phyloP scores from a whole-genome alignment of 2,329 filamentous ascomycete genomes.

The Diaporthe aspalathi region DNA sequence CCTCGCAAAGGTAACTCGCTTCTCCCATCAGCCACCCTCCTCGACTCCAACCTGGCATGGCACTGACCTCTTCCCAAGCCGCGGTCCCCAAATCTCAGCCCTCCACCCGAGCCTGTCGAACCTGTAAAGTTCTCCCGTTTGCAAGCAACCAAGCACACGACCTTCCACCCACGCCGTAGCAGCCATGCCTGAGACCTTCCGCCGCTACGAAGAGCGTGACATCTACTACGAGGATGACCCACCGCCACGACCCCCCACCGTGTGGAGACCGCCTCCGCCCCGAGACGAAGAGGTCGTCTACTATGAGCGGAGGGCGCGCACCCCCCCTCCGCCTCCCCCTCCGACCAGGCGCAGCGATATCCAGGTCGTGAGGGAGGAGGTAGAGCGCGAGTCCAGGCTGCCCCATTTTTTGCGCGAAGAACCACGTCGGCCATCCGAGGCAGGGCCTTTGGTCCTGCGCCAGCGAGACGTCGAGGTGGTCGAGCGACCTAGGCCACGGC shows the following conservation, averaged over 20 bases:
- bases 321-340: slow-evolving; percentile 28
- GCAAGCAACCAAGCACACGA: slow-evolving; percentile 27
- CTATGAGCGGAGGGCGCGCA: slow-evolving; percentile 36
- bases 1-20: background rate
- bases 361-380: slow-evolving; percentile 56
- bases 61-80: slow-evolving; percentile 21
- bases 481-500: slow-evolving; percentile 59
- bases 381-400: slow-evolving; percentile 56
- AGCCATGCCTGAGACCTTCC: slow-evolving; percentile 45
- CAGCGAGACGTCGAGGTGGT: slow-evolving; percentile 66
- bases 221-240: slow-evolving; percentile 51
- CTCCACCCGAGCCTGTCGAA: slow-evolving; percentile 4
- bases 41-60: slow-evolving; percentile 1
- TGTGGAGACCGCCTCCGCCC: slow-evolving; percentile 32
- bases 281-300: slow-evolving; percentile 38
- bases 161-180: slow-evolving; percentile 22
- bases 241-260: slow-evolving; percentile 33
- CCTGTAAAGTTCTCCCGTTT: slow-evolving; percentile 21
- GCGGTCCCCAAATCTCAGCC: slow-evolving; percentile 21
- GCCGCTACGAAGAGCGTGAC: slow-evolving; percentile 59
- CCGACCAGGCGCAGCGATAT: slow-evolving; percentile 45
- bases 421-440: slow-evolving; percentile 55
- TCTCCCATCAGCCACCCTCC: background rate
- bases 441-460: slow-evolving; percentile 65
- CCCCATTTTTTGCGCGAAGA: slow-evolving; percentile 66